phyloP scores from a whole-genome alignment of 2,329 filamentous ascomycete genomes.

The Aspergillus versicolor region DNA sequence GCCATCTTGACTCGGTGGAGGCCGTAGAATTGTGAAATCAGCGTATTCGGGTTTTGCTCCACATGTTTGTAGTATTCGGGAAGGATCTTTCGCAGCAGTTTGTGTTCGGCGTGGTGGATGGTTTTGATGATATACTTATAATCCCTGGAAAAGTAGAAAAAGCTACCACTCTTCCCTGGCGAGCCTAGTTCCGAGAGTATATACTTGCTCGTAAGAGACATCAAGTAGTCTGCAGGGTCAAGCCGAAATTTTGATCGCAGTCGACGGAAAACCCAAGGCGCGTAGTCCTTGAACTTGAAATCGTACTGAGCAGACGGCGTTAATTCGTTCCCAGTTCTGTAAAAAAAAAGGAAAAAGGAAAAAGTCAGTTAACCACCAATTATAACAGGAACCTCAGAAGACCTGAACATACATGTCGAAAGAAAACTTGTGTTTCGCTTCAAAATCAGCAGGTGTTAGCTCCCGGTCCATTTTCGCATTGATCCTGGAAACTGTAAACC shows the following conservation, averaged over 20 bases:
- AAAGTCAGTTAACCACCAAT: not conserved
- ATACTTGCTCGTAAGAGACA: slow-evolving; percentile 98
- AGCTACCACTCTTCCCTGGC: slow-evolving; percentile 96
- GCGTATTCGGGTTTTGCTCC: slow-evolving; percentile 87
- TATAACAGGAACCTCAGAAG: not conserved
- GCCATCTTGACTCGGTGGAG: slow-evolving; percentile 97
- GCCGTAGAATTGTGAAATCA: slow-evolving; percentile 97
- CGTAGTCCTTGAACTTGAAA: slow-evolving; percentile 99
- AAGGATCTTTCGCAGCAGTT: slow-evolving; percentile 49
- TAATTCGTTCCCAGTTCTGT: slow-evolving; percentile 88
- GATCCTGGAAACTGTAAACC: slow-evolving; percentile 91
- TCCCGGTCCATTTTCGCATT: slow-evolving; percentile 95
- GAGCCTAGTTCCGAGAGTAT: slow-evolving; percentile 96
- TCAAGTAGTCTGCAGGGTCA: slow-evolving; percentile 95
- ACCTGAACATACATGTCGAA: slow-evolving; percentile 81
- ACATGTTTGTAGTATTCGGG: slow-evolving; percentile 95
- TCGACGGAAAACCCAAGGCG: slow-evolving; percentile 98
- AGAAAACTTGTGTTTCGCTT: slow-evolving; percentile 93
- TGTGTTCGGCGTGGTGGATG: slow-evolving; percentile 84
- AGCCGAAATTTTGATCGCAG: slow-evolving; percentile 83
- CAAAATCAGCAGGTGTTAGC: slow-evolving; percentile 87
- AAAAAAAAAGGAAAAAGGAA: slow-evolving; percentile 20
- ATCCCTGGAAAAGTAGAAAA: slow-evolving; percentile 98
- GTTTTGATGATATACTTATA: slow-evolving; percentile 99
- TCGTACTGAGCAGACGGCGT: slow-evolving; percentile 98